These are phyloP conservation scores for Ogataea haglerorum DNA, from an alignment of 805 yeast genomes.

Conservation along the genomic window DNA sequence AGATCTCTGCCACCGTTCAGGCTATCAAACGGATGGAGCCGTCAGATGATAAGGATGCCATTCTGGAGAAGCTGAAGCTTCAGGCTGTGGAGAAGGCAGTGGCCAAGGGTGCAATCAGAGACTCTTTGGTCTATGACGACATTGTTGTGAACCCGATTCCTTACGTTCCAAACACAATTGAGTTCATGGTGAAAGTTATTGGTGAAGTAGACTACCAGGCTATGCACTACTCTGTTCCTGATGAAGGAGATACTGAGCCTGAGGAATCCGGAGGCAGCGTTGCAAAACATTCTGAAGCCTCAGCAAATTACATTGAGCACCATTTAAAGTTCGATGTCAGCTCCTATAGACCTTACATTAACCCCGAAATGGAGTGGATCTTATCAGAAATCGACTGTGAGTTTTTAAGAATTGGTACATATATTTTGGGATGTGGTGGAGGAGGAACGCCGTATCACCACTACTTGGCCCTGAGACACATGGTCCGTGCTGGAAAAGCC, in stretches of 20 bases:
- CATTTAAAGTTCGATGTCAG: slow-evolving; percentile 24
- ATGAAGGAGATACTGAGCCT: neutral
- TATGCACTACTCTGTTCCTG: neutral
- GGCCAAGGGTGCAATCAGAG: slow-evolving; percentile 30
- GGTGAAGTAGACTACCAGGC: slow-evolving; percentile 41
- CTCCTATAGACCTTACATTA: slow-evolving; percentile 9
- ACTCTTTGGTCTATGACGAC: slow-evolving; percentile 32
- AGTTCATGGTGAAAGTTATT: slow-evolving; percentile 37
- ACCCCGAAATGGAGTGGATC: slow-evolving; percentile 33
- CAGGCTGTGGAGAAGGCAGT: slow-evolving; percentile 20
- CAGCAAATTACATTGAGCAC: slow-evolving; percentile 11
- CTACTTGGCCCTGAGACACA: slow-evolving; percentile 32
- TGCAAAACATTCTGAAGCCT: slow-evolving; percentile 3
- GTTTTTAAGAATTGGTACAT: slow-evolving; percentile 38
- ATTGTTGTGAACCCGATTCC: slow-evolving; percentile 31
- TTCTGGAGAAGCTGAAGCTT: slow-evolving; percentile 18
- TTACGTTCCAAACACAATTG: slow-evolving; percentile 32
- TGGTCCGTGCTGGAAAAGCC: slow-evolving; percentile 33
- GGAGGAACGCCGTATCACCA: slow-evolving; percentile 41
- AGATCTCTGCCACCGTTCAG: slow-evolving; percentile 32
- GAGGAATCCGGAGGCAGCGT: slow-evolving; percentile 11
- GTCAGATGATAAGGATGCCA: slow-evolving; percentile 8
- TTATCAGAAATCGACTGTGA: slow-evolving; percentile 42
- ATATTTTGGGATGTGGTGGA: slow-evolving; percentile 47
- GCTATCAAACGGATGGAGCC: slow-evolving; percentile 8